These are phyloP conservation scores for Hawksworthiomyces lignivorus DNA, from an alignment of 2,329 filamentous ascomycete species.

Conservation along the genomic window DNA sequence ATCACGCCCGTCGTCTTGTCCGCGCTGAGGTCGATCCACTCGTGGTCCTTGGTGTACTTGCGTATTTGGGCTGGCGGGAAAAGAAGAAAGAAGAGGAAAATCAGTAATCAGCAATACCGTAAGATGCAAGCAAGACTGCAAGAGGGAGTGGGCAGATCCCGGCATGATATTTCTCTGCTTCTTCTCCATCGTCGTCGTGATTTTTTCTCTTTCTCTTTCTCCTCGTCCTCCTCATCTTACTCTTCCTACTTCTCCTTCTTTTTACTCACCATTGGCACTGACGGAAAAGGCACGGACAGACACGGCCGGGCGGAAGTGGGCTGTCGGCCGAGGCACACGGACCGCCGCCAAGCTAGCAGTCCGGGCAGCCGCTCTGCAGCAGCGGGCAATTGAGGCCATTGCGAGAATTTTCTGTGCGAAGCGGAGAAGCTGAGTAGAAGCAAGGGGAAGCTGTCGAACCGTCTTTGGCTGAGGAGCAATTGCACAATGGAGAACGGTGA, in stretches of 20 bases:
- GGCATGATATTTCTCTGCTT: no score
- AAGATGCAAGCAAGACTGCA: no score
- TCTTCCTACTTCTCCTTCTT: not conserved
- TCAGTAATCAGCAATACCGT: no score
- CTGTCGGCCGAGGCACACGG: conserved; percentile 23
- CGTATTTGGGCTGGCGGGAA: no score
- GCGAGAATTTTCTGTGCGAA: conserved; percentile 17
- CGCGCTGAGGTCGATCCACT: conserved; percentile 87
- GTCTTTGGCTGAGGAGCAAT: no score
- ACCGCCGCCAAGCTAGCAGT: conserved; percentile 37
- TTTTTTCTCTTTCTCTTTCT: no score
- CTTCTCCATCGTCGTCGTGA: no score
- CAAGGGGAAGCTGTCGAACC: no score
- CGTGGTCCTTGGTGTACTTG: conserved; percentile 94
- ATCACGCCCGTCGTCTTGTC: conserved; percentile 74
- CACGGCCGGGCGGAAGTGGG: conserved; percentile 29
- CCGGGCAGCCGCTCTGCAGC: conserved; percentile 39
- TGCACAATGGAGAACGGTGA: not conserved
- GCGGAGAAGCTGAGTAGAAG: not conserved
- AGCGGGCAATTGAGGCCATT: conserved; percentile 57
- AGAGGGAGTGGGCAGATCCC: no score
- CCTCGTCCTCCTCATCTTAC: no score
- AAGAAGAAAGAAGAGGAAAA: conserved; percentile 15
- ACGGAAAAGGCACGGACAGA: conserved; percentile 39
- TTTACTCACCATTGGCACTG: conserved; percentile 31